Evolutionary conservation across 2,329 filamentous ascomycete genomes (phyloP).

Genomic region (Botrytis squamosa): DNA sequence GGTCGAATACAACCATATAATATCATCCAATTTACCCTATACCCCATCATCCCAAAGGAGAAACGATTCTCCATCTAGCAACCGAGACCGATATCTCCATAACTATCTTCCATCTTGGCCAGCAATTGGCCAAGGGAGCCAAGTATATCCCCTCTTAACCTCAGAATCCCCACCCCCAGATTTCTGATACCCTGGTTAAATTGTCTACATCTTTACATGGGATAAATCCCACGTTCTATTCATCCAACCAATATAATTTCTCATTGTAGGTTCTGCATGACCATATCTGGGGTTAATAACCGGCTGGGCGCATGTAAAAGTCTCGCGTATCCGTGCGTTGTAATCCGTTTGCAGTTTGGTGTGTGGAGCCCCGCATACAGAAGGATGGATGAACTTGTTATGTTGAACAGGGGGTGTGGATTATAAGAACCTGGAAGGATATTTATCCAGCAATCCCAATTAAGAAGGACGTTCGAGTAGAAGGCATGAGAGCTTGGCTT

Average conservation of each 20-base stretch:
- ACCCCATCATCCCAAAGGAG: not conserved
- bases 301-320: not conserved
- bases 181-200: not conserved
- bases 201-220: not conserved
- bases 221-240: not conserved
- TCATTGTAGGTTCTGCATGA: not conserved
- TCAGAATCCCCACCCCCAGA: not conserved
- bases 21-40: not conserved
- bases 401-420: not conserved
- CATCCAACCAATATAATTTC: not conserved
- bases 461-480: not conserved
- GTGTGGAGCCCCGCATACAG: slow-evolving; percentile 10
- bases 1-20: slow-evolving; percentile 2
- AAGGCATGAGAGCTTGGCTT: not conserved
- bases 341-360: slow-evolving; percentile 3
- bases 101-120: not conserved
- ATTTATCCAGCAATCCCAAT: slow-evolving; percentile 12
- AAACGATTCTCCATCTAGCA: slow-evolving; percentile 3
- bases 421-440: not conserved
- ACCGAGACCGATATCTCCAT: not conserved
- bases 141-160: not conserved
- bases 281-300: not conserved
- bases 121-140: slow-evolving; percentile 3
- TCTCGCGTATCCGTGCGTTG: not conserved
- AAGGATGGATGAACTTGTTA: not conserved